A percentile compares a stretch with the other conserved stretches of the same genome.
Conservation (phyloP, 2,329 filamentous ascomycete species). For the Scleromitrula shiraiana region DNA sequence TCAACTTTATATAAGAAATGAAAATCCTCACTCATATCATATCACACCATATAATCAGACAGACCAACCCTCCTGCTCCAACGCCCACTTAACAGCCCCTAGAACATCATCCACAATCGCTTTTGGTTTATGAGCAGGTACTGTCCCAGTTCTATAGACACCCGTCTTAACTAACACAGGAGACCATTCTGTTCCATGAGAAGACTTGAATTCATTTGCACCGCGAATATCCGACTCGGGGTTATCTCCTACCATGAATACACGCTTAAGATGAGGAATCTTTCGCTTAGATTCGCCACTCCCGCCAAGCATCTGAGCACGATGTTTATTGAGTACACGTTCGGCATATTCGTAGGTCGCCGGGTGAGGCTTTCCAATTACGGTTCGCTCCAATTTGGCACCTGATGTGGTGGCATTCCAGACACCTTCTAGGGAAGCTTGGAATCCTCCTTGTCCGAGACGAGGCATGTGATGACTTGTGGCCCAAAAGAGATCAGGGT, state of each 20-base stretch:
- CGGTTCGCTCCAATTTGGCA: constrained; percentile 48
- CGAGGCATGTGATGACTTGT: constrained; percentile 77
- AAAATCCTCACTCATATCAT: too few species aligned
- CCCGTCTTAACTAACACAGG: constrained; percentile 74
- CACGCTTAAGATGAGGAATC: constrained; percentile 50
- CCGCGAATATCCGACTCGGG: constrained; percentile 85
- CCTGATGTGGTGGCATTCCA: constrained; percentile 67
- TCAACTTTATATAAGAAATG: too few species aligned
- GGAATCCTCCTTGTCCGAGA: constrained; percentile 86
- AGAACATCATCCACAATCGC: constrained; percentile 66
- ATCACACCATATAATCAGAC: too few species aligned
- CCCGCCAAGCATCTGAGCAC: constrained; percentile 27
- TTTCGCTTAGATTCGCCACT: constrained; percentile 17
- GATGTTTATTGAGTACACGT: constrained; percentile 56
- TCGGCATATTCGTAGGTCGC: constrained; percentile 82
- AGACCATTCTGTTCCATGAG: constrained; percentile 63
- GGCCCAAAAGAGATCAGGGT: constrained; percentile 85
- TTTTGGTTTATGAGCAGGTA: constrained; percentile 53
- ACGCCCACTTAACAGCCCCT: constrained; percentile 68
- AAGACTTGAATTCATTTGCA: constrained; percentile 66
- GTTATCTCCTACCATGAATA: constrained; percentile 94
- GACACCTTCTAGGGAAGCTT: constrained; percentile 70
- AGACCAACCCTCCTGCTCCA: constrained; percentile 40
- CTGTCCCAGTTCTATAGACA: constrained; percentile 53
- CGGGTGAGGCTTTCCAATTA: constrained; percentile 76